phyloP scores from a whole-genome alignment of 371 early-diverging fungal genomes.

The Syncephalastrum contaminatum region DNA sequence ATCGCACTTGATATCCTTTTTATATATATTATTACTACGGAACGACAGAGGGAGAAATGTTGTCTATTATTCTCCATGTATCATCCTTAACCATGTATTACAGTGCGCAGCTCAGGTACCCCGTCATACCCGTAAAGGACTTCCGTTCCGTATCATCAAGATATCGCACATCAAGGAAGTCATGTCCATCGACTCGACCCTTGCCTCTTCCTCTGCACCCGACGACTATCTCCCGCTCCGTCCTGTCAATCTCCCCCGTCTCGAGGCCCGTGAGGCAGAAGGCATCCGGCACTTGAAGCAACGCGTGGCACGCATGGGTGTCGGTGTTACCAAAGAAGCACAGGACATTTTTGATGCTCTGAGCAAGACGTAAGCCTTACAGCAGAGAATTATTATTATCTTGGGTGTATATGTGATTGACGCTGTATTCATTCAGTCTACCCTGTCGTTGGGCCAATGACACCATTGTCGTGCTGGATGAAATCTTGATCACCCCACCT shows the following conservation, averaged over 20 bases:
- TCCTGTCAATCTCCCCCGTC: slow-evolving; percentile 52
- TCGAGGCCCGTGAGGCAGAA: slow-evolving; percentile 64
- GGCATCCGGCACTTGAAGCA: slow-evolving; percentile 55
- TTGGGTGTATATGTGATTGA: too few species aligned
- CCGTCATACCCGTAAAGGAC: slow-evolving; percentile 19
- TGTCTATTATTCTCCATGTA: slow-evolving; percentile 10
- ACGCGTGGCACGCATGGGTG: slow-evolving; percentile 72
- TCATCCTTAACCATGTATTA: slow-evolving; percentile 19
- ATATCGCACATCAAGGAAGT: slow-evolving; percentile 63
- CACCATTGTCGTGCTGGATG: slow-evolving; percentile 80
- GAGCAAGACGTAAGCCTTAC: slow-evolving; percentile 68
- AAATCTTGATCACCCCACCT: slow-evolving; percentile 76
- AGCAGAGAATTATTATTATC: neutral
- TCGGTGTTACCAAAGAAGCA: slow-evolving; percentile 75
- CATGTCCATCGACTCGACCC: slow-evolving; percentile 32
- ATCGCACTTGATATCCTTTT: slow-evolving; percentile 68
- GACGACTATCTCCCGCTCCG: slow-evolving; percentile 24
- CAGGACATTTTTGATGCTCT: slow-evolving; percentile 84
- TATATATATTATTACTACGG: neutral
- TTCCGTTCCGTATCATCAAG: slow-evolving; percentile 58
- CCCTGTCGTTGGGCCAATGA: slow-evolving; percentile 83
- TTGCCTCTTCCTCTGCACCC: slow-evolving; percentile 24
- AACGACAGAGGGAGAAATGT: too few species aligned
- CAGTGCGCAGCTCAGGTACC: slow-evolving; percentile 15
- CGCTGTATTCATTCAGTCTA: too few species aligned